Evolutionary conservation across 352 stramenopile genomes (phyloP), one percentile per base, ranked within the genome.

Genomic region (Saprolegnia parasitica): DNA sequence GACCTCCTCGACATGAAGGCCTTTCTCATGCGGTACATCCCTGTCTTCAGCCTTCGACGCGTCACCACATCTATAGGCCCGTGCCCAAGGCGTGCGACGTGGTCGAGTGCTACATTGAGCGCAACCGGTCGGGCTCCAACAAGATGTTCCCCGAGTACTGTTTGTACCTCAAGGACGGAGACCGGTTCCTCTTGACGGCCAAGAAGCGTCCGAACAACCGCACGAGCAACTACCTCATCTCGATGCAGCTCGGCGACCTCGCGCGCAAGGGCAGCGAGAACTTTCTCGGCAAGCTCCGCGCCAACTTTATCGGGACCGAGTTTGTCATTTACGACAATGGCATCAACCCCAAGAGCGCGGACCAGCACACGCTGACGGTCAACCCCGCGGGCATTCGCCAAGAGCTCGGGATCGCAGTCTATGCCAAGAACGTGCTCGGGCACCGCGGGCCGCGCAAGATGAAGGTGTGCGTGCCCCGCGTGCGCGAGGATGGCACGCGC

Each of bases 291-390:
- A 99, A 99, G 71, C 71, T 99, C 21, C 83, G 96, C 26, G 84
- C 91, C 18, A 99, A 99, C 78, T 99, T 99, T 72, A 77, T 98
- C 23, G 96, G 95, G n/a, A 99, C 96, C 1, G 96, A 99, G 76
- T 99, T 98, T 77, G 88, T 93, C 21, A 94, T 98, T 71, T 98
- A 97, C 71, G 96, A 98, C 77, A 83, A 88, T 37, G 96, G 96
- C 39, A 83, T 81, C 23, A 98, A 96, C 75, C 96, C 95, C 11
- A 96, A 97, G 63, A 86, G 92, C 67, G 74, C 79, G n/a, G 87
- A 93, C 45, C 80, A 90, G 61, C 82, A 93, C 66, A 91, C 74
- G n/a, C 81, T 83, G 72, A 91, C 79, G 70, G 85, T 80, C 49
- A 95, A 90, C 71, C 78, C 83, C 24, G 82, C 80, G 0, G 79